A percentile compares a stretch with the other conserved stretches of the same genome.
These are phyloP conservation scores for Porogramme epimiltina DNA, from an alignment of 1,284 basidiomycete genomes.

Conservation along the genomic window DNA sequence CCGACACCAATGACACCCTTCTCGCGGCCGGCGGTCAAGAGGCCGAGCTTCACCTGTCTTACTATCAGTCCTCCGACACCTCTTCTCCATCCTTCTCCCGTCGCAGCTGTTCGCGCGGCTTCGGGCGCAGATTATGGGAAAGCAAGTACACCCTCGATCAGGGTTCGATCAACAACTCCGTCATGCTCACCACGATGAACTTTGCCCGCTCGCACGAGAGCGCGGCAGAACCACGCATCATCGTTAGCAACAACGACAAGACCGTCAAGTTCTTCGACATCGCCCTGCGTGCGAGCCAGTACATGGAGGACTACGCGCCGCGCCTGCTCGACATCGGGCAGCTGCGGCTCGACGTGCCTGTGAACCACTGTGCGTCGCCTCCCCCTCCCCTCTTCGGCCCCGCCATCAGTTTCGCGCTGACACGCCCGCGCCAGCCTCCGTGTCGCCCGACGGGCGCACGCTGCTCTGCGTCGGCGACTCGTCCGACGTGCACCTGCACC, in stretches of 20 bases:
- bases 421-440: constrained; percentile 53
- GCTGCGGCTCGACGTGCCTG: constrained; percentile 66
- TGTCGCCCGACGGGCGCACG: constrained; percentile 84
- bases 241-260: constrained; percentile 83
- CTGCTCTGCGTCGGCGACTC: constrained; percentile 88
- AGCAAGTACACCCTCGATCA: constrained; percentile 51
- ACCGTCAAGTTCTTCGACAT: constrained; percentile 78
- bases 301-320: constrained; percentile 35
- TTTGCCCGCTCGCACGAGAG: constrained; percentile 57
- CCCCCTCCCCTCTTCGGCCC: constrained; percentile 21
- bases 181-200: constrained; percentile 66
- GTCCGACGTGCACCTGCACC: constrained; percentile 76
- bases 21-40: constrained; percentile 83
- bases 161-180: constrained; percentile 84
- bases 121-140: constrained; percentile 51
- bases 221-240: constrained; percentile 69
- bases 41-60: constrained; percentile 75
- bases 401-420: constrained; percentile 19
- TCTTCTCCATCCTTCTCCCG: constrained; percentile 26
- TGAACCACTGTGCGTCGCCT: constrained; percentile 57
- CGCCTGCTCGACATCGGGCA: constrained; percentile 54
- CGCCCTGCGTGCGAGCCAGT: constrained; percentile 41
- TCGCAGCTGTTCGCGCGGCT: constrained; percentile 23
- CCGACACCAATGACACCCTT: constrained; percentile 57
- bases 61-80: constrained; percentile 38